A percentile compares a stretch with the other conserved stretches of the same genome.
Evolutionary conservation across 441 rosid species (phyloP).

Genomic region (Omphalea diandra): DNA sequence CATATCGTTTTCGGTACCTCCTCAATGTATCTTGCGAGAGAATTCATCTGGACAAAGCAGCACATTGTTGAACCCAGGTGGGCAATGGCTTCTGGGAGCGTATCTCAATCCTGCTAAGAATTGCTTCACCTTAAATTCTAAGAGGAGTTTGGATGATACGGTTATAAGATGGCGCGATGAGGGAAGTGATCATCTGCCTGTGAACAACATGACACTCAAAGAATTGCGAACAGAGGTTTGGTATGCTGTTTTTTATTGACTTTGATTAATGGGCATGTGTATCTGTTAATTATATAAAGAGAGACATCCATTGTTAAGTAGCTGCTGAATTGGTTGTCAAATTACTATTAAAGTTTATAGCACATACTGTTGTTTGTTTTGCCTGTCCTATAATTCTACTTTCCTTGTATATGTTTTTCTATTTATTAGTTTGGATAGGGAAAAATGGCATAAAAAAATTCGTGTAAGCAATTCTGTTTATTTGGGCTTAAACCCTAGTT

Average conservation of each 20-base stretch:
- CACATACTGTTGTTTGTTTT: not conserved
- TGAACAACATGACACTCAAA: constrained; percentile 57
- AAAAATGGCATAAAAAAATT: not conserved
- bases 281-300: no score
- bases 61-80: constrained; percentile 50
- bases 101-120: constrained; percentile 70
- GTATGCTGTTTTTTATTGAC: constrained; percentile 41
- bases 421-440: not conserved
- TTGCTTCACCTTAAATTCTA: constrained; percentile 51
- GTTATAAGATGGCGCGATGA: constrained; percentile 81
- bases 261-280: not conserved
- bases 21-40: constrained; percentile 50
- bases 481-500: not conserved
- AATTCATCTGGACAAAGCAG: constrained; percentile 34
- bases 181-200: constrained; percentile 67
- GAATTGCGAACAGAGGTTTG: constrained; percentile 77
- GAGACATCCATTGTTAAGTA: not conserved
- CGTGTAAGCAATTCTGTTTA: not conserved
- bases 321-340: not conserved
- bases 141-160: constrained; percentile 55
- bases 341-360: not conserved
- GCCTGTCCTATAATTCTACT: not conserved
- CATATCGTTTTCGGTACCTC: constrained; percentile 57
- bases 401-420: not conserved
- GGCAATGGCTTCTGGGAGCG: constrained; percentile 92